Conservation (phyloP, 257 asterid species). For the Verbena officinalis region DNA sequence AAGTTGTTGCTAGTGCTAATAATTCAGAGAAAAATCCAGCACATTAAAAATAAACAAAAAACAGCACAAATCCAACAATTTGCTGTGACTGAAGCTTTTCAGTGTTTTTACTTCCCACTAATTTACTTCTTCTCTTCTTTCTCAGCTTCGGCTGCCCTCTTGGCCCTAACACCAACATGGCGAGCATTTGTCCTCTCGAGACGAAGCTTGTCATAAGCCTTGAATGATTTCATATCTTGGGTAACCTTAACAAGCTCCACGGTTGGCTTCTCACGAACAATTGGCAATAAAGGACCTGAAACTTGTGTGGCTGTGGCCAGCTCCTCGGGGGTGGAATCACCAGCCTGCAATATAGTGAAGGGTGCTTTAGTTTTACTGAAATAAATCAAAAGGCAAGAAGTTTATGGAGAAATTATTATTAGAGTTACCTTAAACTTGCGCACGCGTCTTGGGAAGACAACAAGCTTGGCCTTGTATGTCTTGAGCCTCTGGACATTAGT, state of each 20-base stretch:
- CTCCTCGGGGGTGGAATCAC: slow-evolving; percentile 67
- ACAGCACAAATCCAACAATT: slow-evolving; percentile 17
- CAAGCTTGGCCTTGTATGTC: slow-evolving; percentile 76
- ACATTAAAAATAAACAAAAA: slow-evolving; percentile 6
- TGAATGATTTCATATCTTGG: slow-evolving; percentile 58
- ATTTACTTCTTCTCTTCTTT: slow-evolving; percentile 67
- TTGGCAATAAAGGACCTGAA: slow-evolving; percentile 54
- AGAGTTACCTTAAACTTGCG: slow-evolving; percentile 55
- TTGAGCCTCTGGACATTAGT: slow-evolving; percentile 70
- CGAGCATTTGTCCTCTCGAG: slow-evolving; percentile 59
- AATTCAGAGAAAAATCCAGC: slow-evolving; percentile 20
- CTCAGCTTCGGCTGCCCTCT: slow-evolving; percentile 76
- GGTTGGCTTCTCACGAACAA: slow-evolving; percentile 51
- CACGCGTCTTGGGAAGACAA: slow-evolving; percentile 78
- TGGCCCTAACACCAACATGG: slow-evolving; percentile 60
- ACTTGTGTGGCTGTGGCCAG: slow-evolving; percentile 75
- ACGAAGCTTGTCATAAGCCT: slow-evolving; percentile 65
- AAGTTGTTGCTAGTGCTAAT: slow-evolving; percentile 8
- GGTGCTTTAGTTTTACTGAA: neutral
- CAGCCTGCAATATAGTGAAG: slow-evolving; percentile 39
- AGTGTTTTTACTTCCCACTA: neutral
- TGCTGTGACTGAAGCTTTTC: slow-evolving; percentile 11
- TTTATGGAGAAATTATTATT: neutral
- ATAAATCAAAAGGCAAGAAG: too few relatives aligned
- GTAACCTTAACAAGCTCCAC: slow-evolving; percentile 71